phyloP scores from a whole-genome alignment of 306 rosid genomes.

The Cucumis sativus region DNA sequence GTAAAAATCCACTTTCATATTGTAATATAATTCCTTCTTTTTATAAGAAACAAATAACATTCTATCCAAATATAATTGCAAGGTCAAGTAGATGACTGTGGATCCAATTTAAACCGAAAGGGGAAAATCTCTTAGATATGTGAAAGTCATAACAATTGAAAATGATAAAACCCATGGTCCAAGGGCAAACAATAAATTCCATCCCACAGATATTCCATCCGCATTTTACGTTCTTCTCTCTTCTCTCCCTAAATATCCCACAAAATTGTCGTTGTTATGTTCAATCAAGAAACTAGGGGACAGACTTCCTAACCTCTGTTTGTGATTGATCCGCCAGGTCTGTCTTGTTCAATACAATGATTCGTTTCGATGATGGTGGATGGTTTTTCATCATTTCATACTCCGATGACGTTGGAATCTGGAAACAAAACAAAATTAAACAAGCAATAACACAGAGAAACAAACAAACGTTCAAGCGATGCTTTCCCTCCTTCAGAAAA shows the following conservation, averaged over 20 bases:
- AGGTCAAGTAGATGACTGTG: not conserved
- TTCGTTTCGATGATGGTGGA: conserved; percentile 17
- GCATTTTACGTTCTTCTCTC: not conserved
- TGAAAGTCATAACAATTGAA: not conserved
- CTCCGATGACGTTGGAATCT: conserved; percentile 70
- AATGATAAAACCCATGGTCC: not conserved
- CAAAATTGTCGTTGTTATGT: not conserved
- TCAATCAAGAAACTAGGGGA: not conserved
- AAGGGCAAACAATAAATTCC: not conserved
- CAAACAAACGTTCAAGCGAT: not conserved
- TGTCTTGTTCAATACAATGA: conserved; percentile 53
- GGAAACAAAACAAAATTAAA: not conserved
- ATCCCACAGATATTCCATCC: not conserved
- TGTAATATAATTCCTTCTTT: not conserved
- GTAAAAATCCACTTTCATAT: not conserved
- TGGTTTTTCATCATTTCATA: conserved; percentile 25
- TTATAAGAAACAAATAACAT: not conserved
- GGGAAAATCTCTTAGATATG: not conserved
- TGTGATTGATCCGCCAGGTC: conserved; percentile 61
- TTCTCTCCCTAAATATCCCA: not conserved
- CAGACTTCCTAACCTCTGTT: conserved; percentile 26
- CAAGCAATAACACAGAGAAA: not conserved
- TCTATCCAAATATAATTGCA: not conserved
- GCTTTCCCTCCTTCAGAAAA: not conserved
- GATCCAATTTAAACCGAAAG: not conserved